phyloP scores from a whole-genome alignment of 768 basidiomycete species.

The Trametes cinnabarina region DNA sequence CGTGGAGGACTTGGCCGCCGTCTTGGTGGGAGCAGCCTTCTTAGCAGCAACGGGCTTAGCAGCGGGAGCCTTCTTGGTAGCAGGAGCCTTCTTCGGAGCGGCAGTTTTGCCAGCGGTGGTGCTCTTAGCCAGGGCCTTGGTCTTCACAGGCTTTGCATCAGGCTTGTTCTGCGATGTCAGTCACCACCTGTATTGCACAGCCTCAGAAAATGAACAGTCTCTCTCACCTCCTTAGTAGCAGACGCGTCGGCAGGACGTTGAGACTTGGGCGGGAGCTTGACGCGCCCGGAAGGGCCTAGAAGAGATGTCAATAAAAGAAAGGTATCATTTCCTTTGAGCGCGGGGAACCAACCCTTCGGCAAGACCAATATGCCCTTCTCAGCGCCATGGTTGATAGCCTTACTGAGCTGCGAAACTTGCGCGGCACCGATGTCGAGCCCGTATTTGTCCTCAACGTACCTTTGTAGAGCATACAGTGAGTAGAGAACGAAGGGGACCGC shows the following conservation, averaged over 20 bases:
- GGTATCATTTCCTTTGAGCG: constrained; percentile 4
- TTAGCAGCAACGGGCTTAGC: constrained; percentile 28
- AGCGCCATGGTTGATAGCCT: constrained; percentile 76
- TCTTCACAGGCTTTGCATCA: constrained; percentile 25
- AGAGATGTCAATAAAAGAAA: not conserved
- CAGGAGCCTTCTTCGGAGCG: constrained; percentile 34
- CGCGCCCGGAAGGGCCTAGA: constrained; percentile 48
- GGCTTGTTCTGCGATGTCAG: constrained; percentile 34
- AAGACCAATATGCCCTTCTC: constrained; percentile 82
- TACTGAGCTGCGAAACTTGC: constrained; percentile 75
- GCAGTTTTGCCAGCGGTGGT: constrained; percentile 36
- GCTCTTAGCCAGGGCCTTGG: constrained; percentile 33
- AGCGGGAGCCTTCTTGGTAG: constrained; percentile 45
- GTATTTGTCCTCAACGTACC: constrained; percentile 84
- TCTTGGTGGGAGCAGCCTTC: constrained; percentile 27
- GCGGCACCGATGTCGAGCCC: constrained; percentile 76
- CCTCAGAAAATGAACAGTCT: constrained; percentile 20
- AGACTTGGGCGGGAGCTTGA: constrained; percentile 69
- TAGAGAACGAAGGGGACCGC: constrained; percentile 12
- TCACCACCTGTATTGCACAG: constrained; percentile 20
- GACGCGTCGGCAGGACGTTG: constrained; percentile 35
- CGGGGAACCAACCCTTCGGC: constrained; percentile 69
- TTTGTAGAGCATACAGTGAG: constrained; percentile 33
- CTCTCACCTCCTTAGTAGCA: constrained; percentile 59
- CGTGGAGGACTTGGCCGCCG: constrained; percentile 21